Conservation (phyloP, 2,329 filamentous ascomycete species). For the Byssochlamys sp. region DNA sequence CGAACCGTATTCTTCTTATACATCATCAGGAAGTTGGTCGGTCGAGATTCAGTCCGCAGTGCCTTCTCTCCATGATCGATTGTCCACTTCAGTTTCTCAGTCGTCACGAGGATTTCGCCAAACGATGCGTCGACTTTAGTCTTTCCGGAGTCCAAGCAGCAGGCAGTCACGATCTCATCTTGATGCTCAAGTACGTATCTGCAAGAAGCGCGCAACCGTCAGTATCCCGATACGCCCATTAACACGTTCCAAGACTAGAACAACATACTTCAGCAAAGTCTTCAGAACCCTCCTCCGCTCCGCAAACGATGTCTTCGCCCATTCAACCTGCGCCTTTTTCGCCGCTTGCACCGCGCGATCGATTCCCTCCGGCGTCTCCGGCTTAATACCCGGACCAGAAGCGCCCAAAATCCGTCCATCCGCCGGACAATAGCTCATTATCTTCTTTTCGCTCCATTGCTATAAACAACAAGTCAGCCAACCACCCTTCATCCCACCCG, state of each 20-base stretch:
- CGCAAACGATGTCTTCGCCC: slow-evolving; percentile 67
- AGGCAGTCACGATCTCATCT: slow-evolving; percentile 71
- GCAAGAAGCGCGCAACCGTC: neutral
- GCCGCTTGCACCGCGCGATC: slow-evolving; percentile 69
- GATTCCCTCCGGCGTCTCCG: slow-evolving; percentile 65
- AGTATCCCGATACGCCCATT: neutral
- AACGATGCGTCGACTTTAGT: slow-evolving; percentile 89
- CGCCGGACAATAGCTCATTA: slow-evolving; percentile 57
- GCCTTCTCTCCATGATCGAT: slow-evolving; percentile 80
- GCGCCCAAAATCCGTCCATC: slow-evolving; percentile 71
- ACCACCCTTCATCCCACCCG: neutral
- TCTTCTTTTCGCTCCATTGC: slow-evolving; percentile 31
- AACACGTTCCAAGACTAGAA: neutral
- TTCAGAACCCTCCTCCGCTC: slow-evolving; percentile 70
- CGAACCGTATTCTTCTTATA: slow-evolving; percentile 87
- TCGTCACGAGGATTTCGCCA: slow-evolving; percentile 87
- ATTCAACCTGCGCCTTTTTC: slow-evolving; percentile 62
- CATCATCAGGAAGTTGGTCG: slow-evolving; percentile 85
- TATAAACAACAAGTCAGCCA: slow-evolving; percentile 16
- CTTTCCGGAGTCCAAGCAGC: slow-evolving; percentile 89
- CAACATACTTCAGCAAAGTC: slow-evolving; percentile 58
- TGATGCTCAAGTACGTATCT: slow-evolving; percentile 78
- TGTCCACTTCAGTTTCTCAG: slow-evolving; percentile 90
- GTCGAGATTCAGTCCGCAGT: slow-evolving; percentile 59
- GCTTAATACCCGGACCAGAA: slow-evolving; percentile 51